These are phyloP conservation scores for Didymella lethalis DNA, from an alignment of 2,329 filamentous ascomycete genomes.

Conservation along the genomic window DNA sequence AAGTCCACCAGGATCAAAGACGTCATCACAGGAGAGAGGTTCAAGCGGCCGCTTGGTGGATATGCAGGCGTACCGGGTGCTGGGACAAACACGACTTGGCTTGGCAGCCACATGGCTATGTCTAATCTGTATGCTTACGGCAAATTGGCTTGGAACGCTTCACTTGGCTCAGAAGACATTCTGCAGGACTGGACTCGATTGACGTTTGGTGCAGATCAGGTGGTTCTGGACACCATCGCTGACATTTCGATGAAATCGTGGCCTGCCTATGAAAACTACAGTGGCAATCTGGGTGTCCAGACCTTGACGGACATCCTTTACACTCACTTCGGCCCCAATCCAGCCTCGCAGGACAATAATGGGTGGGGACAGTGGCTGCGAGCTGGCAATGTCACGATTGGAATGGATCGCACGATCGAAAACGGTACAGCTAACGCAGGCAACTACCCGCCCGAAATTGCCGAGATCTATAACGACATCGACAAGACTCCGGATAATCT, in stretches of 20 bases:
- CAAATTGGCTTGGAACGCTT: conserved; percentile 70
- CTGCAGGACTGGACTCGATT: conserved; percentile 72
- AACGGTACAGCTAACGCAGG: conserved; percentile 73
- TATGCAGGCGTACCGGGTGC: conserved; percentile 74
- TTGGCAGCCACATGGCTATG: conserved; percentile 74
- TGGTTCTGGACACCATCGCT: conserved; percentile 66
- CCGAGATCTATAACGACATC: conserved; percentile 65
- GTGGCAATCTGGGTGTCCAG: conserved; percentile 73
- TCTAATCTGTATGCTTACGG: conserved; percentile 72
- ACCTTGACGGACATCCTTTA: conserved; percentile 73
- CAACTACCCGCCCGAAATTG: conserved; percentile 70
- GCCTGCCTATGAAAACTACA: conserved; percentile 76
- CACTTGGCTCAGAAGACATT: conserved; percentile 57
- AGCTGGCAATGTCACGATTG: conserved; percentile 65
- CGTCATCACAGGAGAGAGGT: conserved; percentile 67
- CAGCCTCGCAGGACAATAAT: conserved; percentile 71
- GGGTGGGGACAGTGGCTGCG: conserved; percentile 77
- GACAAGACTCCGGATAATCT: conserved; percentile 72
- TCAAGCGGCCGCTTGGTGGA: conserved; percentile 65
- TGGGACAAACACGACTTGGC: conserved; percentile 71
- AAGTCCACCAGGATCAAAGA: conserved; percentile 65
- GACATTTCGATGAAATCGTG: conserved; percentile 73
- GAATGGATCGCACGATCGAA: conserved; percentile 74
- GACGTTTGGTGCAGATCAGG: conserved; percentile 66
- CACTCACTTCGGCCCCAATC: conserved; percentile 73